Evolutionary conservation across 257 asterid genomes (phyloP).

Genomic region (Forsythia viridissima): DNA sequence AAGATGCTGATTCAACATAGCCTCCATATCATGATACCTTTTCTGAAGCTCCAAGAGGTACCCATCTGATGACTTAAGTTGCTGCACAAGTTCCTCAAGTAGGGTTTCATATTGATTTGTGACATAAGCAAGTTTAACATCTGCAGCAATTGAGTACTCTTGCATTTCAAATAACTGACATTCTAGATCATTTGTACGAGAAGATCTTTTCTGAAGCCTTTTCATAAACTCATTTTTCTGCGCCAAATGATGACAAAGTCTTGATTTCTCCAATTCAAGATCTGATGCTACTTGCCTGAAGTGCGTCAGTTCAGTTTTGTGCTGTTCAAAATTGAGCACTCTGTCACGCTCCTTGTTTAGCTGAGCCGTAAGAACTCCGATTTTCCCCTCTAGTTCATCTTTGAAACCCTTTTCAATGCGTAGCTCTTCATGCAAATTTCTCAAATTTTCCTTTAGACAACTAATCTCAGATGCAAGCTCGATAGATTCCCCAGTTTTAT

Average conservation of each 20-base stretch:
- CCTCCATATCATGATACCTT: conserved; percentile 44
- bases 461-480: conserved; percentile 58
- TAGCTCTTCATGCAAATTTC: conserved; percentile 54
- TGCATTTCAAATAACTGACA: conserved; percentile 46
- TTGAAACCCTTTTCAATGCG: conserved; percentile 42
- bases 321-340: conserved; percentile 40
- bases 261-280: conserved; percentile 64
- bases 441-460: conserved; percentile 48
- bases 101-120: conserved; percentile 26
- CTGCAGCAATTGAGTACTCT: conserved; percentile 33
- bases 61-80: conserved; percentile 47
- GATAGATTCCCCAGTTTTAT: conserved; percentile 53
- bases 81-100: conserved; percentile 39
- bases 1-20: conserved; percentile 38
- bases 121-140: conserved; percentile 36
- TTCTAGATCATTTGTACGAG: conserved; percentile 48
- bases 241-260: conserved; percentile 48
- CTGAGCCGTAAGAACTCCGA: conserved; percentile 54
- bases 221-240: conserved; percentile 47
- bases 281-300: conserved; percentile 49
- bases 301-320: conserved; percentile 52
- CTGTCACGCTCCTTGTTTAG: conserved; percentile 42
- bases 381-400: conserved; percentile 52
- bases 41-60: conserved; percentile 45
- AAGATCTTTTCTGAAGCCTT: conserved; percentile 41